Evolutionary conservation across 306 rosid genomes (phyloP), one percentile per base, ranked within the genome.

Genomic region (Pterocarpus santalinus): DNA sequence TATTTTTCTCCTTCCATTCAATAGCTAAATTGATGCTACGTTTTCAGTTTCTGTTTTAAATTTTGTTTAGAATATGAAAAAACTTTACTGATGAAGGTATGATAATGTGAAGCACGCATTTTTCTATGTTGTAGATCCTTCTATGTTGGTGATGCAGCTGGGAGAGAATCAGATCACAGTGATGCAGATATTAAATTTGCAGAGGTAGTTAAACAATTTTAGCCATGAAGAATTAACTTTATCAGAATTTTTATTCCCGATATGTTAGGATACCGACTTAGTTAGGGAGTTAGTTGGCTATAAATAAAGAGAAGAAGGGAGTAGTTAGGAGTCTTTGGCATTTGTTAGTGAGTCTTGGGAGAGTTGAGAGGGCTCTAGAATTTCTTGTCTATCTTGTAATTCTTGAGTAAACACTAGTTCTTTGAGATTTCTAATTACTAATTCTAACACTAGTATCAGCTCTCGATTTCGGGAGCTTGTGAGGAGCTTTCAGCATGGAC

Each of bases 71-170:
- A 78, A 76, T 22, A 57, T 57, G 12, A 61, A 33, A 22, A 16
- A 34, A 61, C 41, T 65, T 76, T 46, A 51, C 63, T 47, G 64
- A 63, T 53, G 17, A 73, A 74, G 68, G 41, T 58, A 43, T 61
- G 38, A 41, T 64, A 77, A 72, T 70, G 72, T 75, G 62, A 72
- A 65, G 39, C 33, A 34, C 17, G 0, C 51, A 34, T 58, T 80
- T 79, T 80, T 79, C 79, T 83, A 61, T 78, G 53, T 32, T 88
- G 82, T 75, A 94, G 98, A 77, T 93, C 97, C 62, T 95, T 95
- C 73, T 95, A 95, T 70, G 97, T 95, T 12, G 97, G 99, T 51
- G 99, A 95, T 83, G 99, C 99, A 55, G 99, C 99, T 7, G 99
- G 99, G 49, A 88, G 99, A 90, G 13, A 35, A 15, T 77, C 80